Conservation (phyloP, 441 rosid species). For the Daphne laureola region DNA sequence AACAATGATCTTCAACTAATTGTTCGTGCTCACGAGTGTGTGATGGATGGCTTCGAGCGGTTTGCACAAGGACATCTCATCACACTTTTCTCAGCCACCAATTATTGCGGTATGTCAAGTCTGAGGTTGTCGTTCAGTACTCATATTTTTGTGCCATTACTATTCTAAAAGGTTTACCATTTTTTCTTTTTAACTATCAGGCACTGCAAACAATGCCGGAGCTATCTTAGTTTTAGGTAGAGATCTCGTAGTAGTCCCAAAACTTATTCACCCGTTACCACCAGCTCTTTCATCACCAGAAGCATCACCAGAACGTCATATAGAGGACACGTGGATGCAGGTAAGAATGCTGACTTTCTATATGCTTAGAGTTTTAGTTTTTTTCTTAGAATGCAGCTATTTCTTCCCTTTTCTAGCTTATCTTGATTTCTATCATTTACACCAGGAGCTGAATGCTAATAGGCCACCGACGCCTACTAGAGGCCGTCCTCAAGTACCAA, state of each 20-base stretch:
- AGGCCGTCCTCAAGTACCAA: slow-evolving; percentile 78
- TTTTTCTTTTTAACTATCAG: slow-evolving; percentile 24
- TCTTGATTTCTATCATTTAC: slow-evolving; percentile 6
- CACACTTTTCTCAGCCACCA: slow-evolving; percentile 90
- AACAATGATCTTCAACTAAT: slow-evolving; percentile 92
- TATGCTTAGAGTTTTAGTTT: background rate
- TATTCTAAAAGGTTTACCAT: background rate
- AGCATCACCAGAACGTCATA: slow-evolving; percentile 64
- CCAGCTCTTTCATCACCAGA: slow-evolving; percentile 78
- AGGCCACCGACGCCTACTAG: slow-evolving; percentile 88
- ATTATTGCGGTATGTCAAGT: slow-evolving; percentile 65
- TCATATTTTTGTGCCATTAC: background rate
- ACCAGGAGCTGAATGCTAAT: slow-evolving; percentile 83
- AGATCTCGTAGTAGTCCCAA: slow-evolving; percentile 92
- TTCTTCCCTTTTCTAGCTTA: background rate
- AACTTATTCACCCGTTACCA: slow-evolving; percentile 83
- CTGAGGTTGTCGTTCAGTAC: no score
- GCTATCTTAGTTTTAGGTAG: slow-evolving; percentile 91
- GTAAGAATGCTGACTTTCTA: slow-evolving; percentile 17
- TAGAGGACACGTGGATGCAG: slow-evolving; percentile 98
- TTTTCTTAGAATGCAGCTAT: no score
- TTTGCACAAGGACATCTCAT: slow-evolving; percentile 92
- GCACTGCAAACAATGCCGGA: slow-evolving; percentile 92
- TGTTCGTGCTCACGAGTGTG: slow-evolving; percentile 93
- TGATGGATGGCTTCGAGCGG: slow-evolving; percentile 96